phyloP scores from a whole-genome alignment of 805 yeast species.

The Candida boidinii region DNA sequence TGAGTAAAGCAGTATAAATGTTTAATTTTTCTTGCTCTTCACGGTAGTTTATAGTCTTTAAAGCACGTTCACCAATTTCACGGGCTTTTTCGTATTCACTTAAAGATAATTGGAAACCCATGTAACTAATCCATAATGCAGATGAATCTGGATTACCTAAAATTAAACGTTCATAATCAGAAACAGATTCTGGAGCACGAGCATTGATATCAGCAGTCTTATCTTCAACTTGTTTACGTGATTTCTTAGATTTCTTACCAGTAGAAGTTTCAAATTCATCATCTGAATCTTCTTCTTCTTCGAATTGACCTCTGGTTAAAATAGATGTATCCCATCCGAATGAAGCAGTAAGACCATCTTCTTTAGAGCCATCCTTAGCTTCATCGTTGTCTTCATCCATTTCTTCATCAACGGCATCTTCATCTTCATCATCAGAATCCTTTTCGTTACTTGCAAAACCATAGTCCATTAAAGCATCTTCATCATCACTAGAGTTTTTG shows the following conservation, averaged over 20 bases:
- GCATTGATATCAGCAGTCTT: constrained; percentile 77
- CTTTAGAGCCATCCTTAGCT: constrained; percentile 16
- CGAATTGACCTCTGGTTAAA: constrained; percentile 46
- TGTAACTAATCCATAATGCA: constrained; percentile 92
- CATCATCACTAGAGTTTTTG: constrained; percentile 22
- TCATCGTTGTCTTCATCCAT: constrained; percentile 24
- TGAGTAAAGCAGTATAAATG: constrained; percentile 91
- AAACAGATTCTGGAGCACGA: constrained; percentile 82
- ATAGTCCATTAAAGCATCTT: too few species aligned
- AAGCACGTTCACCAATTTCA: constrained; percentile 86
- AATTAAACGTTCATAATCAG: constrained; percentile 86
- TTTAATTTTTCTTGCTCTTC: constrained; percentile 91
- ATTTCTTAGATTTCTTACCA: constrained; percentile 37
- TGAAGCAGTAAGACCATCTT: constrained; percentile 67
- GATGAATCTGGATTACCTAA: constrained; percentile 93
- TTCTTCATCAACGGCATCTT: constrained; percentile 22
- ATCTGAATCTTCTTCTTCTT: constrained; percentile 45
- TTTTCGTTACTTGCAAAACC: too few species aligned
- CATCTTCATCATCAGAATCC: constrained; percentile 15
- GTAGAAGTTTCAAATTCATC: constrained; percentile 30
- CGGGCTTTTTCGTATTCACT: constrained; percentile 94
- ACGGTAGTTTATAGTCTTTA: constrained; percentile 80
- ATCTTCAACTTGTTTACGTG: constrained; percentile 49
- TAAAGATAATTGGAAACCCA: constrained; percentile 94
- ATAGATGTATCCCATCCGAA: constrained; percentile 95